Base-by-base conservation (phyloP, 2,329 filamentous ascomycete species). In the Zymoseptoria brevis region DNA sequence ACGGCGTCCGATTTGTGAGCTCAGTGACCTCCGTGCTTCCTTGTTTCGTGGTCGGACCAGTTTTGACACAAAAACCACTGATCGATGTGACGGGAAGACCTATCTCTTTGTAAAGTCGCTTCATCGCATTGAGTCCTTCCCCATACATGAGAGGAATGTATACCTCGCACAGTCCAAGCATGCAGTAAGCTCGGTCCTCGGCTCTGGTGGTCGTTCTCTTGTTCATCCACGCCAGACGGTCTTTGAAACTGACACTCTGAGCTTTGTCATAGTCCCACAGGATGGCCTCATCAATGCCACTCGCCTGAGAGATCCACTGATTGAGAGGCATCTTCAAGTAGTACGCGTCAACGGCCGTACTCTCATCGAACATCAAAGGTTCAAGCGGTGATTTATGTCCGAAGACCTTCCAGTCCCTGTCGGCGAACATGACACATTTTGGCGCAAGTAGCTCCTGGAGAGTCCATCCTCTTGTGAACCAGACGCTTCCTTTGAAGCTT, bases 361-460 rank as follows among this genome's bases (percentile, higher is more conserved):
- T 13, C 16, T 21, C 19, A 8, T 29, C 9, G 19, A 22, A 22
- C 26, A 29, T 21, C 5, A 59, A 54, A n/a, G 26, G 22, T 4
- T 24, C 13, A 26, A 54, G 3, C 21, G 54, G 53, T 2, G 53
- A 53, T 58, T 66, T 64, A 50, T 55, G 53, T 7, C 64, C 62
- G 24, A 64, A 19, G 2, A 49, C 13, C 16, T 29, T 53, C 62
- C 62, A 62, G 4, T 60, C 49, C 8, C 29, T 19, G 16, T 63
- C 53, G 19, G 61, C 59, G 19, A 65, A 68, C 1, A 64, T 50
- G 2, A 64, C 53, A 8, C 6, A 26, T 8, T 53, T 50, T 1
- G 66, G 65, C 1, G 66, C 66, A 2, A 69, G 54, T 11, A 69
- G 57, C 30, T 68, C 67, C 53, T 67, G 66, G n/a, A 67, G 56